Percentiles rank a stretch among this genome's conserved stretches.
These are phyloP conservation scores for Diaporthe humulicola DNA, from an alignment of 2,329 filamentous ascomycete species.

Conservation along the genomic window DNA sequence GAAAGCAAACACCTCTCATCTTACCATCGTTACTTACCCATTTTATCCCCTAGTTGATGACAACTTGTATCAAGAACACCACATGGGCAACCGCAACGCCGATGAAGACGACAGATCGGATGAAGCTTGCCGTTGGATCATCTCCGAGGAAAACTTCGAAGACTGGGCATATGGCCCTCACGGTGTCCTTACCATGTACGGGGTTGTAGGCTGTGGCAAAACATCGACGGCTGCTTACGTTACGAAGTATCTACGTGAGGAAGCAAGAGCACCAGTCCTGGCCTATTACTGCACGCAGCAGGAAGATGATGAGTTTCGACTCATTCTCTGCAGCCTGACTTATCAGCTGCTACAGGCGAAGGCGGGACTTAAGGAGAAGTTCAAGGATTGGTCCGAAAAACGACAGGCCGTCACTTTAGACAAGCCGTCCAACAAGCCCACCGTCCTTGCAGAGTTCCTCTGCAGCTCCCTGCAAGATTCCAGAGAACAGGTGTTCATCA, in stretches of 20 bases:
- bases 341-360: slow-evolving; percentile 6
- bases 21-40: background rate
- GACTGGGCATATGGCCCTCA: background rate
- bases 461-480: background rate
- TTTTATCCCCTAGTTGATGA: background rate
- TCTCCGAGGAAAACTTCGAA: background rate
- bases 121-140: slow-evolving; percentile 10
- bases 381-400: slow-evolving; percentile 1
- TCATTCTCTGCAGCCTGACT: background rate
- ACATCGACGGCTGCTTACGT: background rate
- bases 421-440: background rate
- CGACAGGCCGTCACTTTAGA: background rate
- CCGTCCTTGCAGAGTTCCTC: background rate
- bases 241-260: background rate
- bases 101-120: background rate
- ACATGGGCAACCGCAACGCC: background rate
- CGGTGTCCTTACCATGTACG: slow-evolving; percentile 6
- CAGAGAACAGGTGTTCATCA: background rate
- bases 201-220: slow-evolving; percentile 9
- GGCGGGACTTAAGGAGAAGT: background rate
- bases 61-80: slow-evolving; percentile 6
- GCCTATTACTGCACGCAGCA: background rate
- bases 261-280: background rate
- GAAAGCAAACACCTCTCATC: fast-evolving
- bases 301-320: background rate